Conservation (phyloP, 148 eudicot species). For the Fagopyrum homotropicum region DNA sequence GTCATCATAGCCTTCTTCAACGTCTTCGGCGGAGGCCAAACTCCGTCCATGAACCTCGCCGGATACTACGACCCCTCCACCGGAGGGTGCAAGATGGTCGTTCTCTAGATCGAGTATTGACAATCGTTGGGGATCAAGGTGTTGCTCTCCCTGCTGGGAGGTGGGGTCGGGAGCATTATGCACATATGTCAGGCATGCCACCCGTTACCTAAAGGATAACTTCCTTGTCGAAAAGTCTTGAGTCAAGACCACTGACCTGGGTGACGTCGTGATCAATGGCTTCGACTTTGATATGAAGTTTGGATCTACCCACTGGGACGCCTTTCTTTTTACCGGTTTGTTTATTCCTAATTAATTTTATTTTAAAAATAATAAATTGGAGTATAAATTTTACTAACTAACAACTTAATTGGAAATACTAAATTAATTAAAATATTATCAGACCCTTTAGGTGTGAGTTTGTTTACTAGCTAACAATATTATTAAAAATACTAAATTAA, state of each 20-base stretch:
- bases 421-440: too few relatives aligned
- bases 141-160: constrained; percentile 32
- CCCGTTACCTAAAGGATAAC: constrained; percentile 25
- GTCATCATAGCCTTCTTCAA: constrained; percentile 39
- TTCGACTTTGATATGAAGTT: constrained; percentile 41
- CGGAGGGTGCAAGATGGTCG: constrained; percentile 29
- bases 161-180: constrained; percentile 38
- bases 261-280: constrained; percentile 33
- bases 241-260: constrained; percentile 17
- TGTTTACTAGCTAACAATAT: too few relatives aligned
- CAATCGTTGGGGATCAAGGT: constrained; percentile 36
- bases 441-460: too few relatives aligned
- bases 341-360: too few relatives aligned
- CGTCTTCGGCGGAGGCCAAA: constrained; percentile 41
- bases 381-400: too few relatives aligned
- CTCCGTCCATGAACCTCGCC: constrained; percentile 35
- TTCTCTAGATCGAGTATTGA: constrained; percentile 30
- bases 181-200: constrained; percentile 28
- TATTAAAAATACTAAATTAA: too few relatives aligned
- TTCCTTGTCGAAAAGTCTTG: constrained; percentile 32
- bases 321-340: constrained; percentile 20
- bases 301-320: constrained; percentile 33
- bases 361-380: too few relatives aligned
- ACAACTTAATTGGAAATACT: too few relatives aligned
- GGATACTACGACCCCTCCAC: constrained; percentile 39